phyloP scores from a whole-genome alignment of 2,329 filamentous ascomycete species.

The Xylogone sp. region DNA sequence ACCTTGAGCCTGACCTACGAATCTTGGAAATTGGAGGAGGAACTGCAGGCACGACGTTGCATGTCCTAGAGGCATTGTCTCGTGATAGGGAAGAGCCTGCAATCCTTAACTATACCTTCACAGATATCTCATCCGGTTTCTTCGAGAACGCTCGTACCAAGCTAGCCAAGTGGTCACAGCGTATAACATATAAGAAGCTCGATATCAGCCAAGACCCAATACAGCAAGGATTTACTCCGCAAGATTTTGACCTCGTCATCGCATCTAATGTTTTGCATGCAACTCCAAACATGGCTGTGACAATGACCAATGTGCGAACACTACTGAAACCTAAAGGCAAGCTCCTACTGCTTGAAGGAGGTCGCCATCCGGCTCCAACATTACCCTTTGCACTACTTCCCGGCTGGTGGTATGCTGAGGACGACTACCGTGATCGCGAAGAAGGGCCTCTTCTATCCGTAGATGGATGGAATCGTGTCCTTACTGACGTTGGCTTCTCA shows the following conservation, averaged over 20 bases:
- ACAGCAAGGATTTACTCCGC: slow-evolving; percentile 29
- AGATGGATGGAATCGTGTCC: slow-evolving; percentile 10
- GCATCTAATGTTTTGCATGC: slow-evolving; percentile 22
- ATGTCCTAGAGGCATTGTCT: slow-evolving; percentile 9
- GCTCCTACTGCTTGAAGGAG: slow-evolving; percentile 9
- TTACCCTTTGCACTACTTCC: slow-evolving; percentile 27
- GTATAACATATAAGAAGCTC: slow-evolving; percentile 28
- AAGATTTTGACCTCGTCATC: slow-evolving; percentile 21
- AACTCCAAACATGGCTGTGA: slow-evolving; percentile 10
- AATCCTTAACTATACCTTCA: slow-evolving; percentile 15
- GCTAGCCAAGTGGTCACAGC: too few relatives aligned
- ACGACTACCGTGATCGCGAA: slow-evolving; percentile 20
- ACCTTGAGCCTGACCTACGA: slow-evolving; percentile 10
- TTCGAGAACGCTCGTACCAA: slow-evolving; percentile 26
- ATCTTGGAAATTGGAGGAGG: slow-evolving; percentile 17
- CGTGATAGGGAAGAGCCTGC: slow-evolving; percentile 1
- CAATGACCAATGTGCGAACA: slow-evolving; percentile 14
- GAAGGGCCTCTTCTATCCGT: slow-evolving; percentile 9
- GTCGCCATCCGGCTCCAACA: too few relatives aligned
- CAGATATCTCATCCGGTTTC: slow-evolving; percentile 23
- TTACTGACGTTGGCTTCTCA: slow-evolving; percentile 10
- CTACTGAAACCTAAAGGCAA: slow-evolving; percentile 14
- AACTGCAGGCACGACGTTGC: slow-evolving; percentile 16
- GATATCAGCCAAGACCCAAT: slow-evolving; percentile 29
- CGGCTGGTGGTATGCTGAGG: slow-evolving; percentile 33